Evolutionary conservation across 306 rosid genomes (phyloP), one percentile per base, ranked within the genome.

Genomic region (Vachellia collinsii): DNA sequence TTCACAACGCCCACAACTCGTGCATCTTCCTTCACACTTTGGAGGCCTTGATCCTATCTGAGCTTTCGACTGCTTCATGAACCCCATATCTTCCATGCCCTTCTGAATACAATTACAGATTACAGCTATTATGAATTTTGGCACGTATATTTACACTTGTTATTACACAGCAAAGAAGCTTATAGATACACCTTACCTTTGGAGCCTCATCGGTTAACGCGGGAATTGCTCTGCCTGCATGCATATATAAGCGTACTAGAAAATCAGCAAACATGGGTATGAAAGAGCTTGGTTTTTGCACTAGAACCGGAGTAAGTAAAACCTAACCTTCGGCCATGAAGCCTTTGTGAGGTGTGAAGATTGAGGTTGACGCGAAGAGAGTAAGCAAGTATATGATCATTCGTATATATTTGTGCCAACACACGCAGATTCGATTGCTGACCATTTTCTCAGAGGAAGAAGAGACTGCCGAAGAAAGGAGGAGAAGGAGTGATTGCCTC

Each of bases 11-110:
- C 82, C 89, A 73, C 98, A 94, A 8, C n/a, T 80, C 12, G 19
- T 74, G 86, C 97, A 94, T 82, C 87, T 79, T 47, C 79, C 54
- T 71, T 76, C 89, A 79, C 98, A 94, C 68, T 70, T 83, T 3
- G 97, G 98, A 3, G 96, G 98, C 25, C 85, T 84, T 68, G 97
- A 94, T 46, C 98, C 97, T 82, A 91, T 86, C 44, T 64, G 89
- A 51, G 73, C 17, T 75, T 29, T 29, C 34, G 34, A 29, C 34
- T 29, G 1, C 34, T 29, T 29, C 34, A 29, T 75, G 46, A 64
- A 39, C 75, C 44, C 81, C 34, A 25, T 11, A 51, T 79, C 87
- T 65, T 69, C 80, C 73, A 56, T 41, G 9, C 78, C 77, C 80
- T 70, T 76, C 91, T 83, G 44, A 77, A 70, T 59, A 10, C 4